Conservation (phyloP, 106 monocot species). For the Triglochin maritima region DNA sequence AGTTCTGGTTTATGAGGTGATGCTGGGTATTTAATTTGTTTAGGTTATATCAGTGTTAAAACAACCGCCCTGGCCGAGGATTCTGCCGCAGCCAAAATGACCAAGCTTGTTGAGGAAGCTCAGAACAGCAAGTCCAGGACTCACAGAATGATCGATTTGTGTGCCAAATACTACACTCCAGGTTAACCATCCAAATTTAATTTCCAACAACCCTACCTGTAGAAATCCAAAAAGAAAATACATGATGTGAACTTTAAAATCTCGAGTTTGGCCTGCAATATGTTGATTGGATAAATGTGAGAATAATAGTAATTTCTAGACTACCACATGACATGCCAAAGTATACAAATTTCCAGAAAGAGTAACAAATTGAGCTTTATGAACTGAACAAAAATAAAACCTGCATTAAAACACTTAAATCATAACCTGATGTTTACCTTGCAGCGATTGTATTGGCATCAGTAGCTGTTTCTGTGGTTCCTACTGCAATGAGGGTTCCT, state of each 20-base stretch:
- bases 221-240: too few relatives aligned
- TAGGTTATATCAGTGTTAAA: conserved; percentile 81
- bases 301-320: too few relatives aligned
- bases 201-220: too few relatives aligned
- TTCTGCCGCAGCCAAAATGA: conserved; percentile 90
- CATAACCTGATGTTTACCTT: conserved; percentile 1
- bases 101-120: conserved; percentile 93
- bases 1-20: background rate
- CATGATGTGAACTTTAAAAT: too few relatives aligned
- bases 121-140: conserved; percentile 80
- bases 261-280: too few relatives aligned
- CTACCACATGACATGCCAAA: too few relatives aligned
- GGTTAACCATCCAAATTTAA: conserved; percentile 24
- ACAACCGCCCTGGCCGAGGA: conserved; percentile 88
- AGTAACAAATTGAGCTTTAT: too few relatives aligned
- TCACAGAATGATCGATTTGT: conserved; percentile 73
- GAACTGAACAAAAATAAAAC: too few relatives aligned
- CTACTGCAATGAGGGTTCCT: conserved; percentile 24
- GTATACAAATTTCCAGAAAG: too few relatives aligned
- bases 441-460: conserved; percentile 72
- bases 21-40: background rate
- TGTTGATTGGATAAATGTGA: too few relatives aligned
- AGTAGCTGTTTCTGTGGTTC: conserved; percentile 46
- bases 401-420: too few relatives aligned
- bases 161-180: conserved; percentile 88